These are phyloP conservation scores for Aspergillus fijiensis DNA, from an alignment of 2,329 filamentous ascomycete species.

Conservation along the genomic window DNA sequence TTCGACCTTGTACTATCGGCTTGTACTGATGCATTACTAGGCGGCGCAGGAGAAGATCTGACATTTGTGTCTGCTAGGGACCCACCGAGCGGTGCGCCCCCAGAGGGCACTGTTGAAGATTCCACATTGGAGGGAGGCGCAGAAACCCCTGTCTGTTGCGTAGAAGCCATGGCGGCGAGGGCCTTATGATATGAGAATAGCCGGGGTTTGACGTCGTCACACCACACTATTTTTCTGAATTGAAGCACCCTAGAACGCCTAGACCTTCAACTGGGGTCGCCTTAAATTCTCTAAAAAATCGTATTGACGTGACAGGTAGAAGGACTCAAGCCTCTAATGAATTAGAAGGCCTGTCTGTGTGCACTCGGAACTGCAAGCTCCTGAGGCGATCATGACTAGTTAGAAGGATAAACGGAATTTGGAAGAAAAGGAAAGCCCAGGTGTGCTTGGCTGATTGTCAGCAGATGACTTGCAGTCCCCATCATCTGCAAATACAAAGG, in stretches of 20 bases:
- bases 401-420: no score
- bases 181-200: not conserved
- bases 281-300: not conserved
- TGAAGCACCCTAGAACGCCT: no score
- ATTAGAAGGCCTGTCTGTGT: no score
- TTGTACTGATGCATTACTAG: conserved; percentile 29
- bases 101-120: conserved; percentile 33
- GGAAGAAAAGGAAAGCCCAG: no score
- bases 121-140: conserved; percentile 40
- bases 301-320: no score
- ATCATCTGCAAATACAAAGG: no score
- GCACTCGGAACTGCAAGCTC: no score
- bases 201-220: not conserved
- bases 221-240: no score
- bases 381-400: no score
- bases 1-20: conserved; percentile 36
- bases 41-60: conserved; percentile 36
- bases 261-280: not conserved
- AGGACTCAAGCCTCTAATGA: no score
- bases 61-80: conserved; percentile 30
- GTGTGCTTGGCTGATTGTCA: no score
- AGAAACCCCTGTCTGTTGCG: conserved; percentile 34
- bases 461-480: no score
- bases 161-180: conserved; percentile 30
- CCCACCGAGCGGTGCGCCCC: conserved; percentile 29